Base-by-base conservation (phyloP, 441 rosid species). In the Gossypium laxum region DNA sequence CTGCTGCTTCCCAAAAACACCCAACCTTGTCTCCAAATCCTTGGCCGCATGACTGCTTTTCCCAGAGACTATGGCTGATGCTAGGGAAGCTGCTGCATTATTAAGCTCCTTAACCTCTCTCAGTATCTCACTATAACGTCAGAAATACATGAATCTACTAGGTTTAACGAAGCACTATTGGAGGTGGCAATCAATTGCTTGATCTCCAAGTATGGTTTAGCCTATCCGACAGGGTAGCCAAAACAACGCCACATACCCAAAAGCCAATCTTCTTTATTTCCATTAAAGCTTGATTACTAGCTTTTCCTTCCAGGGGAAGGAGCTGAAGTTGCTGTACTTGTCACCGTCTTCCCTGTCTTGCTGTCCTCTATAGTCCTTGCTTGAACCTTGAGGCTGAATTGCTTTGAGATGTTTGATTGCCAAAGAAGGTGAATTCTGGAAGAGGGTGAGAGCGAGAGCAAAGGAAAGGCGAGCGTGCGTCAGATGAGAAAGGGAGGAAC, bases 221-320 rank as follows among this genome's bases (percentile, higher is more conserved):
- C 57, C 67, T 87, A 83, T 5, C 88, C 89, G 3, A 57, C 69
- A 87, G 68, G 63, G 72, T 74, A 65, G 85, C 82, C 75, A 84
- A 28, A 7, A 79, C 52, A 75, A 80, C 34, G 59, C 84, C 74
- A 50, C 81, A 83, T 12, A 79, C 80, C 90, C 88, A 82, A 26
- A 79, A 77, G 0, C 80, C 86, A 12, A 82, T 22, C 14, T 74
- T 72, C 74, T 82, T 83, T 69, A 87, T 24, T 59, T 85, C 81
- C 75, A 47, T 50, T 77, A 52, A 52, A 52, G 57, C 57, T 52
- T 52, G 24, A 52, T 18, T 52, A 48, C 52, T n/a, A 48, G 73
- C 74, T 15, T 68, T 48, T 80, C 86, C 70, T 83, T 82, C 1
- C 38, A 30, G 38, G 38, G 7, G 6, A 71, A 79, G 28, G 82